Evolutionary conservation across 176 grass and related monocot species (phyloP), one percentile per base, ranked within the genome.

Genomic region (Dactylis glomerata): DNA sequence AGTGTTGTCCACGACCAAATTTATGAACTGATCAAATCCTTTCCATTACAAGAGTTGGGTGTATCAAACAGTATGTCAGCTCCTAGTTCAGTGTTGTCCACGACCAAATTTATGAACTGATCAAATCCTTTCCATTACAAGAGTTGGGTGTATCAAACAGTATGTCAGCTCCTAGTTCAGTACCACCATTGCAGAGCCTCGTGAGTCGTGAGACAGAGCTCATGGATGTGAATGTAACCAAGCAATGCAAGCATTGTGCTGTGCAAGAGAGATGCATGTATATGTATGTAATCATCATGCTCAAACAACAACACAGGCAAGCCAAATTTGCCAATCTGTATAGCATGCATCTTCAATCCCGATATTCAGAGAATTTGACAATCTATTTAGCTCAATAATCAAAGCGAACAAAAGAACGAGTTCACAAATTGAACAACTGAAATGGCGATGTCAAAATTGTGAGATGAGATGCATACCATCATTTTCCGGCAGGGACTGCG

Each of bases 401-500:
- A 30, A 58, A 58, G 75, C 27, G 62, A 23, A 10, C 8, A 70
- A 19, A 2, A 75, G 30, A 5, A 38, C 47, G 50, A 55, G 23
- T 4, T 67, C 44, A 57, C 15, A 50, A 63, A 0, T 72, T 30
- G 30, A 52, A 64, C 38, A 82, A 24, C 77, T 78, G 45, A 47
- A 88, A n/a, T n/a, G n/a, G 17, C n/a, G 19, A 74, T 85, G 8
- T 32, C 1, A 17, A 85, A 52, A n/a, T 1, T 23, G 78, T 65
- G 54, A 42, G 79, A 6, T 5, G 71, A 40, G 75, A 58, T 31
- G 41, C 79, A 26, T 64, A 90, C 88, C 88, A 0, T 88, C 86
- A 32, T 49, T 81, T 32, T 92, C 86, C 20, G 64, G 82, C 5
- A 76, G 72, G 40, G 77, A 16, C 82, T 88, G 86, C 71, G 64